Base-by-base conservation (phyloP, 768 basidiomycete genomes). In the Mycena capillaripes region DNA sequence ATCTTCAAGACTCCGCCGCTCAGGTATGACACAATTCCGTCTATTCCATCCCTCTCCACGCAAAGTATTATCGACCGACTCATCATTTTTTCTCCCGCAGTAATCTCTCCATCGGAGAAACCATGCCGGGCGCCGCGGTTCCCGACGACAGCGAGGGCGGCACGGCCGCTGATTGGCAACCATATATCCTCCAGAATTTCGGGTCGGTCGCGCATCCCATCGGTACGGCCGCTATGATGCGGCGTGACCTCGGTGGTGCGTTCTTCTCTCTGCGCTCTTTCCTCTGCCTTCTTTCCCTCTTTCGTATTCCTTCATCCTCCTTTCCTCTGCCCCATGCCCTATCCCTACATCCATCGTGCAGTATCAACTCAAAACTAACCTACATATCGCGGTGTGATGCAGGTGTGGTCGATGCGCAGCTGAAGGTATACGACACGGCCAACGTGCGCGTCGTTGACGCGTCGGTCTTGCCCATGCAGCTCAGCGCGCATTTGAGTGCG, bases 151-250 rank as follows among this genome's bases (percentile, higher is more conserved):
- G 78, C 16, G 48, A 83, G 9, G 81, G 85, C 25, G 87, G 87
- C 11, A 80, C 84, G 1, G 84, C 86, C 67, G 81, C 82, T 9
- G 84, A 73, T 14, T 89, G 87, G 88, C 80, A 77, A 60, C 71
- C 73, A 0, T 89, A 85, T 86, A 86, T 88, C 63, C 70, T 76
- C 67, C 64, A 76, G 21, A 78, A 78, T 9, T 89, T 82, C 73
- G 67, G 75, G 23, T 81, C 87, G 19, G 87, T 88, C 50, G 81
- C 83, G 8, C 88, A 89, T 76, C 86, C 86, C 2, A 78, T 88
- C 55, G 86, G 86, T 6, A 87, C 87, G 8, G 84, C 81, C 14
- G 76, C 83, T 14, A 83, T 85, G 81, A 82, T 83, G 82, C 77
- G 76, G 59, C 80, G 82, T 17, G 75, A 77, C 50, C 79, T 84